Percentiles rank a stretch among this genome's conserved stretches.
Evolutionary conservation across 768 basidiomycete genomes (phyloP).

Genomic region (Holtermannia corniformis): DNA sequence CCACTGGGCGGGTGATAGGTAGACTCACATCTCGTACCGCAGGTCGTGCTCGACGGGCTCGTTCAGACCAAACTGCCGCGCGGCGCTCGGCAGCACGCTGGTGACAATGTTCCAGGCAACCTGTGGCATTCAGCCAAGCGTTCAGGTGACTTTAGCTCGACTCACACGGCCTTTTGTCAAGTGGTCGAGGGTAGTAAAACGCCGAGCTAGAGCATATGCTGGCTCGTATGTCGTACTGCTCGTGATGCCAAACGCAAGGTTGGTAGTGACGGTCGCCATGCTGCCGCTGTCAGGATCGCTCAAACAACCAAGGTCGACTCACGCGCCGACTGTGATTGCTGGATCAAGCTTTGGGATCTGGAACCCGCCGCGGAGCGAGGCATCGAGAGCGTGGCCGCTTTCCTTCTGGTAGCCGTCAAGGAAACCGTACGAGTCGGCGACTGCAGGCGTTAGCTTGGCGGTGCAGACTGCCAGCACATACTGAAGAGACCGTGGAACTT

Average conservation of each 20-base stretch:
- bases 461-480: not conserved
- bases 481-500: conserved; percentile 5
- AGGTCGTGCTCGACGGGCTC: conserved; percentile 2
- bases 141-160: not conserved
- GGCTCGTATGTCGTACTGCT: conserved; percentile 1
- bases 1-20: not conserved
- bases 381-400: not conserved
- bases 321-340: not conserved
- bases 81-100: not conserved
- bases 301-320: not conserved
- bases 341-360: not conserved
- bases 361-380: not conserved
- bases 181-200: conserved; percentile 9
- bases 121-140: not conserved
- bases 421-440: not conserved
- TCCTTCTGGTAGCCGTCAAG: not conserved
- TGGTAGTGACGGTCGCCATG: not conserved
- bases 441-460: not conserved
- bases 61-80: not conserved
- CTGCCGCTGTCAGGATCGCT: not conserved
- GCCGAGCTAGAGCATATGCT: conserved; percentile 4
- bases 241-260: conserved; percentile 8
- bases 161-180: conserved; percentile 4
- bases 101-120: conserved; percentile 5
- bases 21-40: conserved; percentile 2